A percentile compares a stretch with the other conserved stretches of the same genome.
Evolutionary conservation across 2,329 filamentous ascomycete genomes (phyloP).

Genomic region (Penicillium griseofulvum): DNA sequence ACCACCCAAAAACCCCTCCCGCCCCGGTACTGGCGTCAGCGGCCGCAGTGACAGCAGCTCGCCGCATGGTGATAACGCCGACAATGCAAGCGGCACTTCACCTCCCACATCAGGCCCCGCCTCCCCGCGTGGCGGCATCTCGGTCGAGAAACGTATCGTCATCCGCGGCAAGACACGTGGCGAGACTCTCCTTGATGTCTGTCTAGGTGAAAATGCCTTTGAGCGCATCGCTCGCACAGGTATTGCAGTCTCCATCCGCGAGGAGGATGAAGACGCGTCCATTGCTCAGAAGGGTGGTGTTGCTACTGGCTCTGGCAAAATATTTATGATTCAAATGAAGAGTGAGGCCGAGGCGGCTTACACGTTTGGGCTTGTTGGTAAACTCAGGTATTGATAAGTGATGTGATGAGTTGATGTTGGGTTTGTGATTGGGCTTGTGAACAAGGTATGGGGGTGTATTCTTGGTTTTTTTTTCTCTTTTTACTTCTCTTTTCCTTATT

Average conservation of each 20-base stretch:
- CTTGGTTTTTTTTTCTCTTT: constrained; percentile 1
- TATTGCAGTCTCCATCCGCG: constrained; percentile 86
- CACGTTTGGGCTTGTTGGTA: constrained; percentile 54
- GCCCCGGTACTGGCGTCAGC: constrained; percentile 50
- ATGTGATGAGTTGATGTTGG: background rate
- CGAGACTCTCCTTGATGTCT: constrained; percentile 73
- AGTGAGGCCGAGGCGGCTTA: constrained; percentile 54
- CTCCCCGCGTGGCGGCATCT: constrained; percentile 53
- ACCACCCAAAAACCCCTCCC: constrained; percentile 32
- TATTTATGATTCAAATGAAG: constrained; percentile 66
- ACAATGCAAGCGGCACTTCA: constrained; percentile 19
- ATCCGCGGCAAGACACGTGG: constrained; percentile 68
- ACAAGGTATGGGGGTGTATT: constrained; percentile 7
- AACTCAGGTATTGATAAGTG: constrained; percentile 46
- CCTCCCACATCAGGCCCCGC: constrained; percentile 30
- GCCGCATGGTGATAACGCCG: constrained; percentile 19
- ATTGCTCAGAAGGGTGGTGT: constrained; percentile 57
- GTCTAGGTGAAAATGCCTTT: constrained; percentile 80
- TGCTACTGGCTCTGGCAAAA: constrained; percentile 55
- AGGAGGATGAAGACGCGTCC: constrained; percentile 66
- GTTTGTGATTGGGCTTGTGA: background rate
- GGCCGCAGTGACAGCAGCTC: constrained; percentile 39
- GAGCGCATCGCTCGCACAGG: constrained; percentile 78
- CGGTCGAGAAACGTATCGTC: constrained; percentile 80
- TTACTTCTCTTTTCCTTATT: background rate